Evolutionary conservation across 108 stramenopile species (phyloP).

Genomic region (Conticribra weissflogii): DNA sequence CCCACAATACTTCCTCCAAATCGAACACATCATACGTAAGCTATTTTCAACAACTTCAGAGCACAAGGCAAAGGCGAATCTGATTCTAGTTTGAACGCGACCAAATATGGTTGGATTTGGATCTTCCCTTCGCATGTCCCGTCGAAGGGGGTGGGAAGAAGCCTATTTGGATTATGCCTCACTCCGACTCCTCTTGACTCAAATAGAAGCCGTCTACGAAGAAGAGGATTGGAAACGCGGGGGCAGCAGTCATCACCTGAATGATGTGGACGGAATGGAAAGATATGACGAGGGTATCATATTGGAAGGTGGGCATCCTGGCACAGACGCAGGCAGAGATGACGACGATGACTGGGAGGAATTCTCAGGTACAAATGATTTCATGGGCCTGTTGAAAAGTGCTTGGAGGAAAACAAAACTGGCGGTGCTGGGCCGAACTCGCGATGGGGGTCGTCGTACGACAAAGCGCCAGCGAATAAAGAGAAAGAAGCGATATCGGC

Average conservation of each 20-base stretch:
- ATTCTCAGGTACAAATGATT: background rate
- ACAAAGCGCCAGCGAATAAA: slow-evolving; percentile 6
- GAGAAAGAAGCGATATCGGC: slow-evolving; percentile 29
- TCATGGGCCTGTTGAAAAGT: background rate
- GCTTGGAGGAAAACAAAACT: background rate
- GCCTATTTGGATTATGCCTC: slow-evolving; percentile 55
- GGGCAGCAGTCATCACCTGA: background rate
- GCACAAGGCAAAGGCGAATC: background rate
- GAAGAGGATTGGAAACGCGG: slow-evolving; percentile 49
- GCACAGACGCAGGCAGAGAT: background rate
- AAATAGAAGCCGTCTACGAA: slow-evolving; percentile 77
- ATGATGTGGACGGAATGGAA: background rate
- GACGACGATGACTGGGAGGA: background rate
- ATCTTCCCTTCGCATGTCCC: slow-evolving; percentile 45
- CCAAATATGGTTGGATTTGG: slow-evolving; percentile 48
- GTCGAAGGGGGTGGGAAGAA: slow-evolving; percentile 53
- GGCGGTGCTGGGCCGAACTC: background rate
- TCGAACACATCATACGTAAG: too few species aligned
- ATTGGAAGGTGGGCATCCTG: background rate
- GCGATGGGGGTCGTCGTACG: background rate
- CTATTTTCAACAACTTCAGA: too few species aligned
- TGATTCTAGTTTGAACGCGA: background rate
- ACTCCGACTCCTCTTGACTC: slow-evolving; percentile 37
- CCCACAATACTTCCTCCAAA: too few species aligned
- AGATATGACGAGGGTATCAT: background rate